Percentiles rank a stretch among this genome's conserved stretches.
Conservation (phyloP, 768 basidiomycete genomes). For the Rhizopogon vinicolor region DNA sequence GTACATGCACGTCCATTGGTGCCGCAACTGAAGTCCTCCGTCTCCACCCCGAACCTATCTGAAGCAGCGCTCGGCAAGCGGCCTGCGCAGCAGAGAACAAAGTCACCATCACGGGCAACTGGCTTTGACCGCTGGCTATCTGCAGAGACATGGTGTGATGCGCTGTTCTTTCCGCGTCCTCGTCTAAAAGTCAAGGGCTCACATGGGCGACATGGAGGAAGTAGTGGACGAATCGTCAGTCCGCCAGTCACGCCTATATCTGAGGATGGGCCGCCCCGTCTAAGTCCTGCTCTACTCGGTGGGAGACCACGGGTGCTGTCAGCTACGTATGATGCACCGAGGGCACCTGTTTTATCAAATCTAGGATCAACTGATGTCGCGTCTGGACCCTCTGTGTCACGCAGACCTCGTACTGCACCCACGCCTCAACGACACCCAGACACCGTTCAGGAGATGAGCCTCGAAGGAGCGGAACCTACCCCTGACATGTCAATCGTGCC, state of each 20-base stretch:
- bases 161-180: conserved; percentile 71
- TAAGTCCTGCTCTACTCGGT: background rate
- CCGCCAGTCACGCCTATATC: conserved; percentile 44
- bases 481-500: conserved; percentile 4
- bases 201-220: conserved; percentile 9
- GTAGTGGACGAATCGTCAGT: conserved; percentile 37
- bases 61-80: conserved; percentile 7
- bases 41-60: conserved; percentile 65
- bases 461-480: background rate
- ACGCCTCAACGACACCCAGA: background rate
- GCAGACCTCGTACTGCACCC: background rate
- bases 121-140: conserved; percentile 63
- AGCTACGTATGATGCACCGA: background rate
- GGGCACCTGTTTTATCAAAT: conserved; percentile 7
- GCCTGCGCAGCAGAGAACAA: conserved; percentile 11
- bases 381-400: conserved; percentile 5
- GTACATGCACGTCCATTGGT: background rate
- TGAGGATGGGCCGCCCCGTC: conserved; percentile 11
- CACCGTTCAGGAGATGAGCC: background rate
- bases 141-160: conserved; percentile 81
- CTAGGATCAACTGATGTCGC: conserved; percentile 20
- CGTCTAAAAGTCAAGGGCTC: conserved; percentile 52
- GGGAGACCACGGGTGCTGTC: conserved; percentile 20
- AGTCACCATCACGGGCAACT: conserved; percentile 18
- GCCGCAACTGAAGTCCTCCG: conserved; percentile 42